Conservation (phyloP, 2,329 filamentous ascomycete genomes). For the Arthrobotrys megalospora region DNA sequence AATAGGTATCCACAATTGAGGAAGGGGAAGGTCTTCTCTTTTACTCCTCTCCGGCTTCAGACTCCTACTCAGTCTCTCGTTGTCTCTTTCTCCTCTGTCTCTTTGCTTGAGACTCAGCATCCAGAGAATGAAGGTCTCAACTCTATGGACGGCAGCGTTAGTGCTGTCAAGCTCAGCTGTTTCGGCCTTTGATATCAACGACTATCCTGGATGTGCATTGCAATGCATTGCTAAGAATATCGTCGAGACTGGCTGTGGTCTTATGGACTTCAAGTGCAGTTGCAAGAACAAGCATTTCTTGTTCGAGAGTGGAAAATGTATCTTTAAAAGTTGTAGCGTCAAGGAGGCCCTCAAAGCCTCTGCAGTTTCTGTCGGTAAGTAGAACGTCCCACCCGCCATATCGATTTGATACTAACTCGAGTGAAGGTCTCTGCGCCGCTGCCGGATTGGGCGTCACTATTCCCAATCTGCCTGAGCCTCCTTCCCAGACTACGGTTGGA, state of each 20-base stretch:
- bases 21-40: conserved; percentile 45
- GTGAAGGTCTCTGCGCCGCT: conserved; percentile 48
- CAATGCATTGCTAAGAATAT: conserved; percentile 60
- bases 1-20: conserved; percentile 47
- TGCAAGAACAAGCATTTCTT: conserved; percentile 61
- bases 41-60: conserved; percentile 42
- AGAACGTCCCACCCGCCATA: neutral
- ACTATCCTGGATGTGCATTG: conserved; percentile 55
- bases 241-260: conserved; percentile 52
- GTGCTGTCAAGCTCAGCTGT: conserved; percentile 53
- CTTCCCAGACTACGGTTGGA: conserved; percentile 40
- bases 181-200: conserved; percentile 55
- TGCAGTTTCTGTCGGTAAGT: conserved; percentile 53
- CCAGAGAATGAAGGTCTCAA: conserved; percentile 57
- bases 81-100: conserved; percentile 50
- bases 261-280: conserved; percentile 61
- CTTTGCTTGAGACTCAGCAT: conserved; percentile 39
- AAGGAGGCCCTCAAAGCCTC: conserved; percentile 49
- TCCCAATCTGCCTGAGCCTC: conserved; percentile 36
- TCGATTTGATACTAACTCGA: conserved; percentile 12
- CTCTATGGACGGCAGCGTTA: conserved; percentile 46
- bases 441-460: conserved; percentile 46
- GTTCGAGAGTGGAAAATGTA: conserved; percentile 50
- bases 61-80: conserved; percentile 61
- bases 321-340: conserved; percentile 51